Conservation (phyloP, 805 yeast genomes). For the Monosporozyma unispora region DNA sequence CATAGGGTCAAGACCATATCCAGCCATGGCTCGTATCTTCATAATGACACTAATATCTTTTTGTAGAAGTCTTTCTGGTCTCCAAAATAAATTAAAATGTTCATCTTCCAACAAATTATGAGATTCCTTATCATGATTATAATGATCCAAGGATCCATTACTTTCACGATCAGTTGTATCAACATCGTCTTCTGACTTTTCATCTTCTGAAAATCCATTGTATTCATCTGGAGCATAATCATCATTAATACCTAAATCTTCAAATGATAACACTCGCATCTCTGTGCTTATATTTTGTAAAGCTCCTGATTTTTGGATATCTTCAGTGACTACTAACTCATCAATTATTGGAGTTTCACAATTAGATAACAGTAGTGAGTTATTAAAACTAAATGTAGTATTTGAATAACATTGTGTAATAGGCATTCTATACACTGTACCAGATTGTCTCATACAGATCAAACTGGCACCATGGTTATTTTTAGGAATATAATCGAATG, state of each 20-base stretch:
- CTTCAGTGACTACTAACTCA: slow-evolving; percentile 20
- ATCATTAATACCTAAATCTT: slow-evolving; percentile 26
- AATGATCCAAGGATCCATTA: slow-evolving; percentile 4
- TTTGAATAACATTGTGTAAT: slow-evolving; percentile 58
- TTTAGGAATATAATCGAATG: slow-evolving; percentile 71
- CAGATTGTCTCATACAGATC: slow-evolving; percentile 86
- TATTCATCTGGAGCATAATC: slow-evolving; percentile 10
- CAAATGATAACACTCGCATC: slow-evolving; percentile 22
- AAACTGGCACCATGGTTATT: slow-evolving; percentile 53
- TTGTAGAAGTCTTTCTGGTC: slow-evolving; percentile 40
- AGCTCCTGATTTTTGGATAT: slow-evolving; percentile 11
- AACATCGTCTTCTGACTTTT: slow-evolving; percentile 10
- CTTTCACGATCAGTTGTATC: slow-evolving; percentile 4
- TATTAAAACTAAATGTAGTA: slow-evolving; percentile 56
- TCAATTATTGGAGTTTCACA: slow-evolving; percentile 24
- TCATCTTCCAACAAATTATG: slow-evolving; percentile 13
- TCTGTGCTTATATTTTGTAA: slow-evolving; percentile 15
- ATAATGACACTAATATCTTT: slow-evolving; percentile 71
- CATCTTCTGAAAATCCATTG: slow-evolving; percentile 11
- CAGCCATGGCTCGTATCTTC: slow-evolving; percentile 58
- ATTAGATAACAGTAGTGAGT: slow-evolving; percentile 52
- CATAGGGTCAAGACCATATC: slow-evolving; percentile 64
- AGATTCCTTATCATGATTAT: slow-evolving; percentile 10
- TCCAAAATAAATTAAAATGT: slow-evolving; percentile 24
- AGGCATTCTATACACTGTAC: slow-evolving; percentile 74